Evolutionary conservation across 2,329 filamentous ascomycete species (phyloP).

Genomic region (Elsinoe necatrix): DNA sequence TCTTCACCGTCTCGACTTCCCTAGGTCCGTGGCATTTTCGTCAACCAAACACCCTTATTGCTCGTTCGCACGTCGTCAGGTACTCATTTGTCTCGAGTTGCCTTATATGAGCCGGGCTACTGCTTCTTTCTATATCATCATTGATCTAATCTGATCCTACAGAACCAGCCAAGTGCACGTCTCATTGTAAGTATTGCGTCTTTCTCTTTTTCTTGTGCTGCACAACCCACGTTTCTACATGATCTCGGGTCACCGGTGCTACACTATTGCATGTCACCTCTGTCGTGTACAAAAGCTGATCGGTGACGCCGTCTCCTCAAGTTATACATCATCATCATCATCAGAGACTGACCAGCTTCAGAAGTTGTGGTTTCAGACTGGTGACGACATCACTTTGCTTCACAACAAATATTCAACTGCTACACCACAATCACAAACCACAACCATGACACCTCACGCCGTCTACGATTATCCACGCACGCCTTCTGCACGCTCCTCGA

Average conservation of each 20-base stretch:
- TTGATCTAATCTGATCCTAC: slow-evolving; percentile 12
- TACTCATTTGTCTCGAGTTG: neutral
- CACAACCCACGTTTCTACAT: neutral
- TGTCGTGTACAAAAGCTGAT: too few species aligned
- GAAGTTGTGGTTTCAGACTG: slow-evolving; percentile 2
- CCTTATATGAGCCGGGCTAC: slow-evolving; percentile 10
- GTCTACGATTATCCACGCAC: slow-evolving; percentile 9
- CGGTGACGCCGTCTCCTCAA: too few species aligned
- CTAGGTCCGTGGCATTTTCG: slow-evolving; percentile 5
- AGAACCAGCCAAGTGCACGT: neutral
- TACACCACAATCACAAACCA: neutral
- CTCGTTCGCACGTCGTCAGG: neutral
- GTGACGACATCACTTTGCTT: slow-evolving; percentile 6
- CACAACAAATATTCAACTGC: neutral
- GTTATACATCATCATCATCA: neutral
- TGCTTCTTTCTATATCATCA: slow-evolving; percentile 1
- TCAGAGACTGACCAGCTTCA: neutral
- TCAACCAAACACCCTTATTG: neutral
- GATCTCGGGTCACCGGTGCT: neutral
- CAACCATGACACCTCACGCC: slow-evolving; percentile 13
- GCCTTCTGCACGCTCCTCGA: slow-evolving; percentile 7
- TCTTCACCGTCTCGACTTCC: neutral
- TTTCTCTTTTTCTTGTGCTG: neutral
- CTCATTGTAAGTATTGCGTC: neutral
- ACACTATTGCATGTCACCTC: too few species aligned